phyloP scores from a whole-genome alignment of 192 early-diverging fungal genomes.

The Pilaira anomala region DNA sequence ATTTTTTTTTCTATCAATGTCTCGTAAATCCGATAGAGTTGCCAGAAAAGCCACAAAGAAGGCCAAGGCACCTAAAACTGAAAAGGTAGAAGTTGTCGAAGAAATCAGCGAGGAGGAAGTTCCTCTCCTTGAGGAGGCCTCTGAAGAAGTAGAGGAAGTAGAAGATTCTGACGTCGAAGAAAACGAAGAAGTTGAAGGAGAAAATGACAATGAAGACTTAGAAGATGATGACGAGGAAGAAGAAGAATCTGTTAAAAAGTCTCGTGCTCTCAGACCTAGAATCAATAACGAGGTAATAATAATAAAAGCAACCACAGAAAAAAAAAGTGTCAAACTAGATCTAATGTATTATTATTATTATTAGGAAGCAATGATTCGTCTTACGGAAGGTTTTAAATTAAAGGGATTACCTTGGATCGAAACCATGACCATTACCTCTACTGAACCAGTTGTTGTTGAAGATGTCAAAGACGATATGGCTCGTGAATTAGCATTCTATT shows the following conservation, averaged over 20 bases:
- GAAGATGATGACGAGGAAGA: constrained; percentile 34
- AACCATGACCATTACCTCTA: constrained; percentile 60
- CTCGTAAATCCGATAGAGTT: constrained; percentile 17
- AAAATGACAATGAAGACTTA: constrained; percentile 33
- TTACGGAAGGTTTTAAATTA: constrained; percentile 58
- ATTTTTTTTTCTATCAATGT: constrained; percentile 5
- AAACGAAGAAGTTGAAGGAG: constrained; percentile 23
- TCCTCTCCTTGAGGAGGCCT: not conserved
- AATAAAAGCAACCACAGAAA: not conserved
- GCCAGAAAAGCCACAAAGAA: not conserved
- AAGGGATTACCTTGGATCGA: constrained; percentile 69
- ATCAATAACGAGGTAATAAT: constrained; percentile 17
- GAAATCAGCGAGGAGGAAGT: not conserved
- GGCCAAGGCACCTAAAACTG: not conserved
- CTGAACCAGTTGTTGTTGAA: constrained; percentile 45
- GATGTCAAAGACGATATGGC: constrained; percentile 86
- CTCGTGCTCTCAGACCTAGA: constrained; percentile 6
- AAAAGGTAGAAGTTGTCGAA: not conserved
- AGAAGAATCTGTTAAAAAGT: constrained; percentile 21
- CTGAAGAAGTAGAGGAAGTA: not conserved
- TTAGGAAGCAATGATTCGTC: constrained; percentile 57
- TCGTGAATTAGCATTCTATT: constrained; percentile 91
- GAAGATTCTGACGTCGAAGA: not conserved
- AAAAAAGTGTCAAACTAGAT: not conserved
- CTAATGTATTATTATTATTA: not conserved